Evolutionary conservation across 805 yeast genomes (phyloP).

Genomic region (Saturnispora silvae): DNA sequence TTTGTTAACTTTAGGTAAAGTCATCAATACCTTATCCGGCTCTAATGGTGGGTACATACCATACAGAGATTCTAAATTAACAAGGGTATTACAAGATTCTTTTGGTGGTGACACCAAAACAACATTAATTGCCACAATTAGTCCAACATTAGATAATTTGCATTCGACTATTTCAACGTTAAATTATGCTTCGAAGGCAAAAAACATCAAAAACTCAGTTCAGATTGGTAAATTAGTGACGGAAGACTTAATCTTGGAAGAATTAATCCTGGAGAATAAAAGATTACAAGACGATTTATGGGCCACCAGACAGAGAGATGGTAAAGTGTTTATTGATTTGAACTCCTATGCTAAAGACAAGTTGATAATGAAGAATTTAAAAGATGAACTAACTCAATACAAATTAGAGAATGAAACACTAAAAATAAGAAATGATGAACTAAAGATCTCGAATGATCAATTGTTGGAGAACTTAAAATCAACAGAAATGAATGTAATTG

Average conservation of each 20-base stretch:
- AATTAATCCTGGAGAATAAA: conserved; percentile 36
- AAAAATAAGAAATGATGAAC: conserved; percentile 12
- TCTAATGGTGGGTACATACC: conserved; percentile 59
- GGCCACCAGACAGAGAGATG: conserved; percentile 55
- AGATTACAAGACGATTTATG: conserved; percentile 40
- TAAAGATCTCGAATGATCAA: too few species aligned
- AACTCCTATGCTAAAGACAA: conserved; percentile 44
- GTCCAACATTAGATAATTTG: conserved; percentile 45
- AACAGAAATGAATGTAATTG: not conserved
- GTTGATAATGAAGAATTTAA: conserved; percentile 37
- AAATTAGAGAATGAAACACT: conserved; percentile 32
- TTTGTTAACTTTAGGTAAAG: conserved; percentile 77
- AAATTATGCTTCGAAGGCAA: conserved; percentile 49
- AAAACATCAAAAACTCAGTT: conserved; percentile 40
- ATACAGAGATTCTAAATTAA: conserved; percentile 62
- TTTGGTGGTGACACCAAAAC: conserved; percentile 84
- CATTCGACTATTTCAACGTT: conserved; percentile 45
- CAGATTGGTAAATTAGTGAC: conserved; percentile 35
- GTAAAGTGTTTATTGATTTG: conserved; percentile 48
- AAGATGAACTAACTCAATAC: conserved; percentile 39
- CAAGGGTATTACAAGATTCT: conserved; percentile 66
- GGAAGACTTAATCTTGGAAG: conserved; percentile 35
- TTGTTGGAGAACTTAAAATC: conserved; percentile 1
- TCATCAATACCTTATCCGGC: conserved; percentile 66
- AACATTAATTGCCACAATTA: conserved; percentile 75